Base-by-base conservation (phyloP, 2,329 filamentous ascomycete species). In the Raffaelea albimanens region DNA sequence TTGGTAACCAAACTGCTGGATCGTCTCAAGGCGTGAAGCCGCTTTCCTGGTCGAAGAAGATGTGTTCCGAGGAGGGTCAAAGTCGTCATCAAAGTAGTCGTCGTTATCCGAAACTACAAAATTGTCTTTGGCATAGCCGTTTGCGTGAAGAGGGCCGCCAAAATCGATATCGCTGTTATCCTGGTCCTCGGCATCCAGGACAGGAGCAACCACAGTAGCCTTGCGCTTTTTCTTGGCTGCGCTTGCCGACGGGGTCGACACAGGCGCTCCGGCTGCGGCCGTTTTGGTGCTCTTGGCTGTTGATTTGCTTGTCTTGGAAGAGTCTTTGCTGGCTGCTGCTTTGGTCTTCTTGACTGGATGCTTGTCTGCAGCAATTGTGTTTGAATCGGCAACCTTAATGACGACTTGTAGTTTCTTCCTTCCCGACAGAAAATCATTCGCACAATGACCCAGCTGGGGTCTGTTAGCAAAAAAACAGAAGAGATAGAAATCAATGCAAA, bases 81-180 rank as follows among this genome's bases (percentile, higher is more conserved):
- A 25, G 16, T 65, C 65, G 31, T 61, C 60, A 49, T 55, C 59
- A 8, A 29, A 21, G 44, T 51, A 55, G 14, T 58, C 55, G 5
- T 59, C 57, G 19, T 56, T 52, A 43, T 65, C 69, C 36, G 64
- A 63, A 53, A 75, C 59, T 54, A 71, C 63, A 52, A 69, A 68
- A 41, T 61, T 57, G 57, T 70, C 64, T 33, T 59, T 64, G 39
- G 60, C 67, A 54, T 77, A 77, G 21, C 70, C 71, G 46, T 70
- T 67, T 16, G 52, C 55, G 46, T 68, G 62, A 44, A 61, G 36
- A 2, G 40, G 52, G 5, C 61, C 42, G 57, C 62, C 20, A 63
- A 60, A 55, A 1, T 67, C 66, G 40, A 56, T 60, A 18, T 67
- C 61, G 39, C 63, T 62, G 3, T 66, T 61, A 2, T 70, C 67